A percentile compares a stretch with the other conserved stretches of the same genome.
Conservation (phyloP, 805 yeast species). For the Brettanomyces naardenensis region DNA sequence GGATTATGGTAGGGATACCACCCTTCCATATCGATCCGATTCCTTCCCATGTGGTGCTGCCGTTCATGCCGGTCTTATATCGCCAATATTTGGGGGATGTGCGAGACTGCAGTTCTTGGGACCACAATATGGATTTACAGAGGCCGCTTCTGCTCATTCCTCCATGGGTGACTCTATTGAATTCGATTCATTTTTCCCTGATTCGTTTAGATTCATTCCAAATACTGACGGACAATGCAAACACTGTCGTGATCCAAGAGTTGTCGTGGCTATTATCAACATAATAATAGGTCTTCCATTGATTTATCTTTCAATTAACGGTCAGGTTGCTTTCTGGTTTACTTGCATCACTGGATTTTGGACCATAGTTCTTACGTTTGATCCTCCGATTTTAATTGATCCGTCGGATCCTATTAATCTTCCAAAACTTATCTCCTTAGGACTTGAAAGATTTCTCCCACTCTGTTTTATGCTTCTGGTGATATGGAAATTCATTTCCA, state of each 20-base stretch:
- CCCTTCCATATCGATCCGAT: conserved; percentile 72
- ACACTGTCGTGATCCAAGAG: conserved; percentile 67
- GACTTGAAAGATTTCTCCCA: conserved; percentile 71
- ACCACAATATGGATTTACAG: conserved; percentile 37
- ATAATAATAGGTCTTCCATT: conserved; percentile 56
- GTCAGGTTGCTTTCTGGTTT: conserved; percentile 53
- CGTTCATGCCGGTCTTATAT: conserved; percentile 64
- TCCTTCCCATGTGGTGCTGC: conserved; percentile 89
- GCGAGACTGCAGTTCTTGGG: conserved; percentile 54
- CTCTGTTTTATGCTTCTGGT: conserved; percentile 61
- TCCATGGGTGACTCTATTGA: conserved; percentile 41
- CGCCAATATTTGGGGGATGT: conserved; percentile 40
- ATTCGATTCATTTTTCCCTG: conserved; percentile 70
- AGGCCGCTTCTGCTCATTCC: conserved; percentile 40
- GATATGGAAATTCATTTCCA: conserved; percentile 52
- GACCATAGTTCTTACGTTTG: conserved; percentile 69
- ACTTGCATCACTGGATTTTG: conserved; percentile 64
- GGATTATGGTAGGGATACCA: conserved; percentile 8
- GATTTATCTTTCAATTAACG: conserved; percentile 36
- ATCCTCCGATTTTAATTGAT: conserved; percentile 65
- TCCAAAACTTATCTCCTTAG: conserved; percentile 59
- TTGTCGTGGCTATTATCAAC: conserved; percentile 47
- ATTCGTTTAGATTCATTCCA: conserved; percentile 55
- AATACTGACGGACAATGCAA: conserved; percentile 40
- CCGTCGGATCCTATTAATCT: conserved; percentile 44